These are phyloP conservation scores for Novakomyces olei DNA, from an alignment of 805 yeast species.

Conservation along the genomic window DNA sequence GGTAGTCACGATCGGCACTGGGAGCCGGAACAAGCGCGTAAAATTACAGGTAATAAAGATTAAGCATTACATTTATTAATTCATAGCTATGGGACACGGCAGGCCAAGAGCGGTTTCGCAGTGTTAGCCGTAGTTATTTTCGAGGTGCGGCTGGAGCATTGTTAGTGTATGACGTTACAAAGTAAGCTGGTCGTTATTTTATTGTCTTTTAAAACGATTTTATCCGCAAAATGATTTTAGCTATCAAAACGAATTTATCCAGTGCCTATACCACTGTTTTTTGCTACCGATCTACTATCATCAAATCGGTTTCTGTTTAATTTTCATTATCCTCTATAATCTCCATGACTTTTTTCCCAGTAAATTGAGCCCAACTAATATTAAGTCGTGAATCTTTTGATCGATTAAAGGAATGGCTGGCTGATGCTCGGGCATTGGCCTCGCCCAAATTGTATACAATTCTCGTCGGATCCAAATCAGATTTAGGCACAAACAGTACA, in stretches of 20 bases:
- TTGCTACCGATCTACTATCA: conserved; percentile 8
- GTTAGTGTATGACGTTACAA: conserved; percentile 73
- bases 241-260: too few relatives aligned
- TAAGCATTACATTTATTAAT: too few relatives aligned
- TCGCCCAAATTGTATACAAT: conserved; percentile 67
- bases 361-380: conserved; percentile 49
- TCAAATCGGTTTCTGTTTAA: neutral
- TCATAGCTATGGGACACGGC: conserved; percentile 75
- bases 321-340: neutral
- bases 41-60: too few relatives aligned
- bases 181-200: too few relatives aligned
- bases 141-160: conserved; percentile 91
- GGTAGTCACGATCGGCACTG: conserved; percentile 17
- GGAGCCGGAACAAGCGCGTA: conserved; percentile 10
- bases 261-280: too few relatives aligned
- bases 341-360: neutral
- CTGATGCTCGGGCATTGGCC: conserved; percentile 74
- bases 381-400: too few relatives aligned
- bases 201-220: too few relatives aligned
- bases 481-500: conserved; percentile 25
- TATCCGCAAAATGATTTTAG: too few relatives aligned
- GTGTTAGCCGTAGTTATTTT: conserved; percentile 82
- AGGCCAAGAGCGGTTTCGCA: conserved; percentile 81
- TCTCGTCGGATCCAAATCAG: conserved; percentile 78
- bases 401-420: conserved; percentile 70